Evolutionary conservation across 768 basidiomycete species (phyloP).

Genomic region (Phylloporus scabripes): DNA sequence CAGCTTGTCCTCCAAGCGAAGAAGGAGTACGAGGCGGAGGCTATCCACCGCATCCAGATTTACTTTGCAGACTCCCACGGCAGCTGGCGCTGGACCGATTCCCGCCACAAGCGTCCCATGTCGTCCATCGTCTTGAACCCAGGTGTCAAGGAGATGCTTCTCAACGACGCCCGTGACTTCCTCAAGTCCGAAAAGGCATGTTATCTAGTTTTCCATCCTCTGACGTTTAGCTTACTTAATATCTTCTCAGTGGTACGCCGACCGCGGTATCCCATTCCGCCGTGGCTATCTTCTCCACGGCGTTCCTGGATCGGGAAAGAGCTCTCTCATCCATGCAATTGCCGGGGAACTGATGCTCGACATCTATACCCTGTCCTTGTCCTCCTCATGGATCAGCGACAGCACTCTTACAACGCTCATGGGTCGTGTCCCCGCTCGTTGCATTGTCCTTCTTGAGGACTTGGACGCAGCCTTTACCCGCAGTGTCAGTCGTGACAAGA

Average conservation of each 20-base stretch:
- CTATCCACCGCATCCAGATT: constrained; percentile 81
- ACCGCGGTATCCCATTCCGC: constrained; percentile 88
- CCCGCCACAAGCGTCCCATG: constrained; percentile 84
- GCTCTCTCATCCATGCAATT: constrained; percentile 79
- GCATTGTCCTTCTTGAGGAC: constrained; percentile 86
- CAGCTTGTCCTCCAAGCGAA: constrained; percentile 89
- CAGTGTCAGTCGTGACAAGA: constrained; percentile 61
- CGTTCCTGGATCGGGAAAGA: constrained; percentile 83
- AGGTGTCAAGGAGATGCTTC: constrained; percentile 85
- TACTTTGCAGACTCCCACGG: constrained; percentile 88
- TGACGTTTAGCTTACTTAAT: not conserved
- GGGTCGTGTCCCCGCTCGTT: constrained; percentile 79
- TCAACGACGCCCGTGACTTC: constrained; percentile 78
- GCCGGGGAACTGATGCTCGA: constrained; percentile 87
- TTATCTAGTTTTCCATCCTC: constrained; percentile 1
- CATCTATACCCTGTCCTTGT: constrained; percentile 87
- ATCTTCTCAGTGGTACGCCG: constrained; percentile 73
- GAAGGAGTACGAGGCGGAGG: constrained; percentile 82
- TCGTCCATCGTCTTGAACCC: constrained; percentile 81
- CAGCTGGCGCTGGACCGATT: constrained; percentile 84
- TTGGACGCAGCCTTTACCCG: constrained; percentile 86
- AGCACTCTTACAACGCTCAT: constrained; percentile 80
- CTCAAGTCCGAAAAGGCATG: constrained; percentile 74
- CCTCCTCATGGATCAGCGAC: constrained; percentile 84
- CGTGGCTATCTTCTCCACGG: constrained; percentile 82